Base-by-base conservation (phyloP, 495 filamentous ascomycete species). In the Xylaria scruposa region DNA sequence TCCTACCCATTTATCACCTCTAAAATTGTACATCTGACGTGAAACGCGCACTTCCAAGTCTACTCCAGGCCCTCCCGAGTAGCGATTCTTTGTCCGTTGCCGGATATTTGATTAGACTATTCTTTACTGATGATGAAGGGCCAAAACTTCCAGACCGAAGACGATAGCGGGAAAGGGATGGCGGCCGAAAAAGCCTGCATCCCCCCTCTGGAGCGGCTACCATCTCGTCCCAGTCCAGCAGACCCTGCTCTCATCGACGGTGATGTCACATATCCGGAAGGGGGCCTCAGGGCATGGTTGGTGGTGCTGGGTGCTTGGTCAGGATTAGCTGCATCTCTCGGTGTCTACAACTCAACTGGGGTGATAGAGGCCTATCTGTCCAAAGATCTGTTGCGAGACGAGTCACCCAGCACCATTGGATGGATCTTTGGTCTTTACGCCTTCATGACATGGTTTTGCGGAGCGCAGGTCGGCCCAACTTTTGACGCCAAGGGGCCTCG, bases 401-500 rank as follows among this genome's bases (percentile, higher is more conserved):
- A 91, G 79, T 83, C 73, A 58, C 77, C 86, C 7, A 83, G 85
- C 21, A 84, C 89, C 68, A 88, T 91, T 49, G 90, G 89, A 53
- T 91, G 90, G 90, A 90, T 92, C 70, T 86, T 88, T 10, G 87
- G 87, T 24, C 75, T 89, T 1, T 87, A 91, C 36, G 81, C 89
- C 29, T 91, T 91, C 68, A 81, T 91, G 26, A 88, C 89, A 12
- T 85, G 91, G 44, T 90, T 90, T 67, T 81, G 88, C 17, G 90
- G 90, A 10, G 86, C 91, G 10, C 89, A 91, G 76, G 85, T 91
- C 46, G 90, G 90, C 2, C 89, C 90, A 17, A 72, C 91, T 4
- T 92, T 92, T 70, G 90, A 92, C 73, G 83, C 84, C 5, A 85
- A 88, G 69, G 90, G 90, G 0, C 85, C 89, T 1, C 79, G 88